Base-by-base conservation (phyloP, 2,329 filamentous ascomycete genomes). In the Fusarium duplospermum region DNA sequence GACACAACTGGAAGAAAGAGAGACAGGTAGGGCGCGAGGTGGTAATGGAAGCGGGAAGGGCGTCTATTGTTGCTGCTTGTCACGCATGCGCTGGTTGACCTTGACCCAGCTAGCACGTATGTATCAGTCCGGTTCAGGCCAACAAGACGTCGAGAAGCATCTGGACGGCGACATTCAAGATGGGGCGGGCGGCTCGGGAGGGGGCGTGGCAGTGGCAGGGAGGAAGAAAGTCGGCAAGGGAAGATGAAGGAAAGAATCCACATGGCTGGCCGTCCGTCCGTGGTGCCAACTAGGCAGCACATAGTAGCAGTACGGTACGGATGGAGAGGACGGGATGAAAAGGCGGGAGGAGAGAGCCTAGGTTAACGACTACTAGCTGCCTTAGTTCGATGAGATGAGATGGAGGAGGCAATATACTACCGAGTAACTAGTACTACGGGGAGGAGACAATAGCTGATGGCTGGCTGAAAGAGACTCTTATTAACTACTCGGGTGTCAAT, bases 11-110 rank as follows among this genome's bases (percentile, higher is more conserved):
- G 6, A 29, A 29, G 27, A 29, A 29, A 29, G 27, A 29, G 27
- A 29, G 27, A 8, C 9, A n/a, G n/a, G n/a, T n/a, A 29, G 27
- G 27, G n/a, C n/a, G 27, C 4, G 31, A 31, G 29, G 58, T 61
- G 20, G 56, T 40, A 42, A 35, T 31, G 42, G 66, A 66, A 72
- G 69, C 70, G 70, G 70, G 61, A 72, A 62, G 42, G 66, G 69
- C 70, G 69, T 63, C 38, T 42, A 59, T 59, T 58, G 36, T n/a
- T 35, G 42, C 14, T 47, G 42, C 42, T 47, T 47, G 42, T 47
- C 42, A 24, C 42, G 42, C 42, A 47, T 47, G 42, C 42, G 22
- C 42, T 20, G 42, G 42, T 47, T 47, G 13, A 36, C 35, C 16
- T 35, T 14, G 35, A 6, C 35, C 35, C 16, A 47, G 20, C 42